Conservation (phyloP, 2,329 filamentous ascomycete genomes). For the Colletotrichum sp. region DNA sequence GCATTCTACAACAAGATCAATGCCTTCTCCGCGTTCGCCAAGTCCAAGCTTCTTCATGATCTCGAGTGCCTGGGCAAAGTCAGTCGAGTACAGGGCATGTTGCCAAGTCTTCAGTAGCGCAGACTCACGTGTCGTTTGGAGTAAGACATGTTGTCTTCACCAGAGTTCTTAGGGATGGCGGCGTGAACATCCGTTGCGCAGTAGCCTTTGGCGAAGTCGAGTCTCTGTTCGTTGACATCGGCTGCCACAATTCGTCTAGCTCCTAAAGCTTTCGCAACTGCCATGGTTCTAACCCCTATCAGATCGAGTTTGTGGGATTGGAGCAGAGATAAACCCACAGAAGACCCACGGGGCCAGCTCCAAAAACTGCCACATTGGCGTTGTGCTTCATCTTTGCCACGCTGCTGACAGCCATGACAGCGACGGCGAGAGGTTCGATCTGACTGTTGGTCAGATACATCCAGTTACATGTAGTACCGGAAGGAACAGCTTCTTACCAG, state of each 20-base stretch:
- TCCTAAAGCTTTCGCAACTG: not conserved
- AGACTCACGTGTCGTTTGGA: not conserved
- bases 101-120: no score
- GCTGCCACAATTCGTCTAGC: not conserved
- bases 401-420: not conserved
- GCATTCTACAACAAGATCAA: not conserved
- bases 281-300: not conserved
- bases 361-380: not conserved
- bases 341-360: not conserved
- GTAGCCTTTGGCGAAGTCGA: not conserved
- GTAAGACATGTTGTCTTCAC: not conserved
- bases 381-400: not conserved
- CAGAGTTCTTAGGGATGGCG: not conserved
- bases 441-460: not conserved
- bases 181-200: not conserved
- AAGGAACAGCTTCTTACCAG: not conserved
- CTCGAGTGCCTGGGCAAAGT: not conserved
- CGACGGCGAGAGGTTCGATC: not conserved
- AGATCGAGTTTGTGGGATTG: not conserved
- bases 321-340: not conserved
- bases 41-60: not conserved
- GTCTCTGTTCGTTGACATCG: not conserved
- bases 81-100: not conserved
- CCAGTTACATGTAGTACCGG: not conserved
- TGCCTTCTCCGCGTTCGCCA: not conserved